phyloP scores from a whole-genome alignment of 345 rosid genomes.

The Arabidopsis thaliana region TAIR10.1 NC_003070.9:5506501-5507000 shows the following conservation, averaged over 20 bases:
- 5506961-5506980: constrained; percentile 33
- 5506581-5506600: constrained; percentile 13
- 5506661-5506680: not conserved
- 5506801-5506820: too few species aligned
- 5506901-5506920: constrained; percentile 28
- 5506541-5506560: constrained; percentile 24
- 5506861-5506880: constrained; percentile 33
- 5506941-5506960: not conserved
- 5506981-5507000: constrained; percentile 11
- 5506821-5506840: too few species aligned
- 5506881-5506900: constrained; percentile 6
- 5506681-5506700: not conserved
- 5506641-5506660: not conserved
- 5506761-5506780: too few species aligned
- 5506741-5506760: not conserved
- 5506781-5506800: not conserved
- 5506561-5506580: not conserved
- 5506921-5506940: not conserved
- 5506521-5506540: constrained; percentile 18
- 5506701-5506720: not conserved
- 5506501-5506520: constrained; percentile 30
- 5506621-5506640: constrained; percentile 3
- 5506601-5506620: not conserved
- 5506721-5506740: not conserved
- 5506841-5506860: not conserved